These are phyloP conservation scores for Trichosporon asahii DNA, from an alignment of 1,284 basidiomycete genomes.

Conservation along the genomic window DNA sequence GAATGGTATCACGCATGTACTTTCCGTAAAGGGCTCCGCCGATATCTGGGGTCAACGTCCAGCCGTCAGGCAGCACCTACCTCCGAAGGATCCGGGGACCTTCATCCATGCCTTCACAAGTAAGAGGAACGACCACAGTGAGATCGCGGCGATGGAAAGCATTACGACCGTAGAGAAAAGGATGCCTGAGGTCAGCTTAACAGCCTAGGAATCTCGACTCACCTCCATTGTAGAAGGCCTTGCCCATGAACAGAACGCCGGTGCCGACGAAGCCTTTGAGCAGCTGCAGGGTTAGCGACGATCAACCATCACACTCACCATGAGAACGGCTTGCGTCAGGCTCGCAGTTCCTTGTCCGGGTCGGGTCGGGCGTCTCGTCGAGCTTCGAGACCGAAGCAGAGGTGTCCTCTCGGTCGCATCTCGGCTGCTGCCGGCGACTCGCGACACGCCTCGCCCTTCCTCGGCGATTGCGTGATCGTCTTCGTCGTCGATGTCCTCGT, in stretches of 20 bases:
- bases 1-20: conserved; percentile 86
- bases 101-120: conserved; percentile 84
- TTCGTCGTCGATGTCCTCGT: conserved; percentile 62
- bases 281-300: conserved; percentile 56
- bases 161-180: conserved; percentile 82
- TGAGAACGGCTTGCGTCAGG: conserved; percentile 80
- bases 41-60: conserved; percentile 61
- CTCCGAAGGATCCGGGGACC: conserved; percentile 89
- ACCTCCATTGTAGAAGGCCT: conserved; percentile 93
- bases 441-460: conserved; percentile 7
- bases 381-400: conserved; percentile 35
- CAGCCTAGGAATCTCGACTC: neutral
- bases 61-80: conserved; percentile 54
- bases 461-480: conserved; percentile 40
- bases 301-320: conserved; percentile 59
- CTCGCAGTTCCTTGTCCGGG: conserved; percentile 75
- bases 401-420: conserved; percentile 19
- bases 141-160: conserved; percentile 77
- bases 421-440: conserved; percentile 8
- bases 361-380: conserved; percentile 53
- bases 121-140: conserved; percentile 89
- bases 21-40: conserved; percentile 88
- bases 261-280: conserved; percentile 96
- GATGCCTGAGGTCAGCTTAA: conserved; percentile 56
- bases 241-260: conserved; percentile 91